phyloP scores from a whole-genome alignment of 305 asterid species.

The Rubia peregrina region DNA sequence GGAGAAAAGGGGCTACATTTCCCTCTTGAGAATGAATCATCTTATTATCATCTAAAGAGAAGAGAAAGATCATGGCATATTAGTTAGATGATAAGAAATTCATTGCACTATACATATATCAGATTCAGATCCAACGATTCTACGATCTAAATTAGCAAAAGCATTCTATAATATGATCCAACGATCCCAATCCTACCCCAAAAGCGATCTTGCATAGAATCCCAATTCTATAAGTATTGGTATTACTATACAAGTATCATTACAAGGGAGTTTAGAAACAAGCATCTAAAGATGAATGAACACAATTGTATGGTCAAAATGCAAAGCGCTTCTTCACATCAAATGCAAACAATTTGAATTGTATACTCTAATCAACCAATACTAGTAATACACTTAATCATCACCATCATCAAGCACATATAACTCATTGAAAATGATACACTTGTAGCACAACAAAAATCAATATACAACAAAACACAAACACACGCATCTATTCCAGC shows the following conservation, averaged over 20 bases:
- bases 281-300: constrained; percentile 5
- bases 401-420: neutral
- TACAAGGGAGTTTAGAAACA: constrained; percentile 8
- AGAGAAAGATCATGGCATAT: no score
- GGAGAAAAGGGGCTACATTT: neutral
- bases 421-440: constrained; percentile 12
- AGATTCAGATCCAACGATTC: no score
- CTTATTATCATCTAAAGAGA: neutral
- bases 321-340: constrained; percentile 34
- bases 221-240: no score
- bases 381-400: neutral
- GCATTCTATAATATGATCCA: no score
- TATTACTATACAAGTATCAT: neutral
- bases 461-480: neutral
- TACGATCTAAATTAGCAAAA: no score
- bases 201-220: no score
- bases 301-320: constrained; percentile 26
- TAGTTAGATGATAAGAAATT: neutral
- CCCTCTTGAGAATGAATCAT: neutral
- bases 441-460: constrained; percentile 8
- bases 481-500: constrained; percentile 22
- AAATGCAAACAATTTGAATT: constrained; percentile 15
- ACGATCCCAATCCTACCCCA: no score
- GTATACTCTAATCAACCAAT: constrained; percentile 22
- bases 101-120: neutral